Conservation (phyloP, 2,329 filamentous ascomycete genomes). For the Aspergillus sp. region DNA sequence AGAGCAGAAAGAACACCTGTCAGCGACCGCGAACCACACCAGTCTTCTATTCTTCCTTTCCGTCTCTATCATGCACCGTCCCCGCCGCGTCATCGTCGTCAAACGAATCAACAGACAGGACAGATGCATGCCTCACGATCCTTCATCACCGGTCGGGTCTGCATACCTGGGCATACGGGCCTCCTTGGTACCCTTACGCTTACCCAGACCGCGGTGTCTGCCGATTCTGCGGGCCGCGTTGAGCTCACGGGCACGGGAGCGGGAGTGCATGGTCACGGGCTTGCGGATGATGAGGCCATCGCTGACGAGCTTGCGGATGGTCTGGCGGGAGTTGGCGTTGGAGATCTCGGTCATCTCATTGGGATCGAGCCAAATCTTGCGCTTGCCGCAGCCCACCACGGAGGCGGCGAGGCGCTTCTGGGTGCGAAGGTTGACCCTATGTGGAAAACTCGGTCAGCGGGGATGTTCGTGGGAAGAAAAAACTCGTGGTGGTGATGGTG, state of each 20-base stretch:
- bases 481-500: neutral
- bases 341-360: conserved; percentile 99
- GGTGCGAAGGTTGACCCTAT: conserved; percentile 98
- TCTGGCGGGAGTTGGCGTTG: conserved; percentile 99
- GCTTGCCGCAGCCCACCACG: conserved; percentile 98
- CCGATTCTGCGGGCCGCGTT: conserved; percentile 92
- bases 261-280: conserved; percentile 99
- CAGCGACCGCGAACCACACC: conserved; percentile 10
- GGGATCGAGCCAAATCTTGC: conserved; percentile 99
- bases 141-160: neutral
- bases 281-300: conserved; percentile 99
- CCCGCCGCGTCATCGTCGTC: too few relatives aligned
- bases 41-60: neutral
- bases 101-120: too few relatives aligned
- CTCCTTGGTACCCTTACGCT: conserved; percentile 99
- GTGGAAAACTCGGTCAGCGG: conserved; percentile 30
- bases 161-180: conserved; percentile 97
- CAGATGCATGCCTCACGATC: neutral
- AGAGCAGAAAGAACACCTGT: conserved; percentile 22
- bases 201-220: conserved; percentile 98
- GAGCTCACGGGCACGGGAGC: conserved; percentile 91
- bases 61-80: neutral
- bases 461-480: conserved; percentile 8
- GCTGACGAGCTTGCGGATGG: conserved; percentile 97
- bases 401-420: conserved; percentile 99